A percentile compares a stretch with the other conserved stretches of the same genome.
Evolutionary conservation across 768 basidiomycete genomes (phyloP).

Genomic region (Phanerochaete sordida): DNA sequence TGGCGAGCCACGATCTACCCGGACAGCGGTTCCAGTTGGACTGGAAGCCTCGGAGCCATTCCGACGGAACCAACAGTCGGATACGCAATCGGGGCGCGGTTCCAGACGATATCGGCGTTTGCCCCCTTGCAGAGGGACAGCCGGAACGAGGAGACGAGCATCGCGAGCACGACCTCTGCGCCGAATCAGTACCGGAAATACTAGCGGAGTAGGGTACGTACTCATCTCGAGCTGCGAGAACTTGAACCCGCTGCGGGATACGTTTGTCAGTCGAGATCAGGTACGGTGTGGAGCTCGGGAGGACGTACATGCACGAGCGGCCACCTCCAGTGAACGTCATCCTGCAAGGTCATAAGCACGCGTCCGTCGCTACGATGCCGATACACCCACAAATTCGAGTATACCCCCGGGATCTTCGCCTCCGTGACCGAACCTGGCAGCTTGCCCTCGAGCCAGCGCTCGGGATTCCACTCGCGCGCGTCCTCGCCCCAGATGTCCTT

Average conservation of each 20-base stretch:
- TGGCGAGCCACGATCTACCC: no score
- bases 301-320: conserved; percentile 12
- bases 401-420: conserved; percentile 41
- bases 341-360: not conserved
- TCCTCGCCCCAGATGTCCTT: conserved; percentile 45
- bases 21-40: no score
- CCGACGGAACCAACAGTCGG: conserved; percentile 20
- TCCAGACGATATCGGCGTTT: conserved; percentile 26
- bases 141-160: conserved; percentile 22
- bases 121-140: conserved; percentile 18
- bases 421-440: conserved; percentile 31
- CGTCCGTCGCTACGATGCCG: no score
- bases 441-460: conserved; percentile 40
- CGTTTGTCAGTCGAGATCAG: not conserved
- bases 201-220: not conserved
- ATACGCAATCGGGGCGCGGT: conserved; percentile 25
- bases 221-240: conserved; percentile 18
- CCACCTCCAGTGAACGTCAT: conserved; percentile 16
- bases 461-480: conserved; percentile 47
- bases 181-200: not conserved
- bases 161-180: conserved; percentile 27
- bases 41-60: no score
- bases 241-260: conserved; percentile 9
- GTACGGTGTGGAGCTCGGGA: not conserved
- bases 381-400: conserved; percentile 38